Conservation (phyloP, 192 early-diverging fungal species). For the Lunasporangiospora selenospora region DNA sequence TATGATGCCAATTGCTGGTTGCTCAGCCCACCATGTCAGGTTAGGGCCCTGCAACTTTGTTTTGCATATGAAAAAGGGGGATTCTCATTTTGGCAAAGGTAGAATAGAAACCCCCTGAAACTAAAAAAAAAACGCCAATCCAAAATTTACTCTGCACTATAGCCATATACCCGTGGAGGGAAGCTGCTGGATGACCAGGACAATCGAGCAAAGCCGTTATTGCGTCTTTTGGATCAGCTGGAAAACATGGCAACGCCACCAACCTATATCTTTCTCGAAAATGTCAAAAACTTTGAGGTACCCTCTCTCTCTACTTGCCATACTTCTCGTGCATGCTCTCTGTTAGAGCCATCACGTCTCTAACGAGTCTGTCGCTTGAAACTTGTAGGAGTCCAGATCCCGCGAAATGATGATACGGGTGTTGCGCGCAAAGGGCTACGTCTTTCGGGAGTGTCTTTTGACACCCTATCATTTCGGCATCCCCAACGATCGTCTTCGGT, state of each 20-base stretch:
- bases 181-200: conserved; percentile 79
- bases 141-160: too few species aligned
- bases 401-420: conserved; percentile 61
- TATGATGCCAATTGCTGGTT: conserved; percentile 85
- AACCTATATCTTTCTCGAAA: conserved; percentile 74
- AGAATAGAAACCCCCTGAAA: too few species aligned
- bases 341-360: neutral
- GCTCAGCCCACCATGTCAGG: conserved; percentile 92
- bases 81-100: neutral
- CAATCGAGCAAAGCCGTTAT: conserved; percentile 71
- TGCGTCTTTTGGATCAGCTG: conserved; percentile 71
- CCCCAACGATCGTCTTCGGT: conserved; percentile 80
- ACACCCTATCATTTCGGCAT: conserved; percentile 75
- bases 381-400: conserved; percentile 61
- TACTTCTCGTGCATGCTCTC: conserved; percentile 9
- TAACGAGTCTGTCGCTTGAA: neutral
- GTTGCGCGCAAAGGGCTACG: conserved; percentile 62
- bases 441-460: conserved; percentile 73
- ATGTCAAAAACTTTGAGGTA: conserved; percentile 83
- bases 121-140: too few species aligned
- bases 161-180: conserved; percentile 78
- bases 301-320: too few species aligned
- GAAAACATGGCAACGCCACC: conserved; percentile 59
- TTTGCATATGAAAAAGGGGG: neutral
- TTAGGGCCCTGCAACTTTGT: conserved; percentile 7